Conservation (phyloP, 2,329 filamentous ascomycete genomes). For the Didymella pinodella region DNA sequence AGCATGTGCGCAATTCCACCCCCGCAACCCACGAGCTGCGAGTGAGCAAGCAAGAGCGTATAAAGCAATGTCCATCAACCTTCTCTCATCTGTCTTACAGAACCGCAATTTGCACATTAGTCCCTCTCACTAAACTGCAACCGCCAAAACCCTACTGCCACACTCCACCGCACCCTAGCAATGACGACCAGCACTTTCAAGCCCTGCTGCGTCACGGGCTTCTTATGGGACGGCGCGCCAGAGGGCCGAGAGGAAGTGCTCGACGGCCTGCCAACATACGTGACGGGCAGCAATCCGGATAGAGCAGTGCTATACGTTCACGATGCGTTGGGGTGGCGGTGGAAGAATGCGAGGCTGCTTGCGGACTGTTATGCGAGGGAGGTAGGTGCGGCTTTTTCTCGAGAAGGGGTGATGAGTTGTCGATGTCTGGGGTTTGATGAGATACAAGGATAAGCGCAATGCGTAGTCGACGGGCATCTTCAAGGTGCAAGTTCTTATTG, state of each 20-base stretch:
- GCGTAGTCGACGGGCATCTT: no score
- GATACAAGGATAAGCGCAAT: no score
- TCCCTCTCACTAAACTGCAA: no score
- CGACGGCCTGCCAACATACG: slow-evolving; percentile 48
- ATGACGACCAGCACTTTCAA: slow-evolving; percentile 1
- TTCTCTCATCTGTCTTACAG: no score
- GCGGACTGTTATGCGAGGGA: slow-evolving; percentile 55
- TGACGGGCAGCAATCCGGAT: slow-evolving; percentile 49
- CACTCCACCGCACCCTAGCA: no score
- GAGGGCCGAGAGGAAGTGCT: slow-evolving; percentile 42
- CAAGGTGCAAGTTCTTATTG: neutral
- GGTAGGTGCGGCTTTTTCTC: neutral
- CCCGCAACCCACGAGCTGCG: neutral
- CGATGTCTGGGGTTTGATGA: no score
- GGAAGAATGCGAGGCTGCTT: slow-evolving; percentile 54
- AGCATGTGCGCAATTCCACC: neutral
- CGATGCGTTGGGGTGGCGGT: slow-evolving; percentile 55
- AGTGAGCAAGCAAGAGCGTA: neutral
- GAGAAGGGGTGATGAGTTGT: neutral
- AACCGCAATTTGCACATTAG: no score
- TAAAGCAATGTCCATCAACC: neutral
- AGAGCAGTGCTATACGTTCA: slow-evolving; percentile 51
- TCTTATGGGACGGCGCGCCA: slow-evolving; percentile 48
- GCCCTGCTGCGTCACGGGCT: slow-evolving; percentile 43
- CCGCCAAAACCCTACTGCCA: no score